Evolutionary conservation across 2,329 filamentous ascomycete species (phyloP), one percentile per base, ranked within the genome.

Genomic region (Coniochaeta sp.): DNA sequence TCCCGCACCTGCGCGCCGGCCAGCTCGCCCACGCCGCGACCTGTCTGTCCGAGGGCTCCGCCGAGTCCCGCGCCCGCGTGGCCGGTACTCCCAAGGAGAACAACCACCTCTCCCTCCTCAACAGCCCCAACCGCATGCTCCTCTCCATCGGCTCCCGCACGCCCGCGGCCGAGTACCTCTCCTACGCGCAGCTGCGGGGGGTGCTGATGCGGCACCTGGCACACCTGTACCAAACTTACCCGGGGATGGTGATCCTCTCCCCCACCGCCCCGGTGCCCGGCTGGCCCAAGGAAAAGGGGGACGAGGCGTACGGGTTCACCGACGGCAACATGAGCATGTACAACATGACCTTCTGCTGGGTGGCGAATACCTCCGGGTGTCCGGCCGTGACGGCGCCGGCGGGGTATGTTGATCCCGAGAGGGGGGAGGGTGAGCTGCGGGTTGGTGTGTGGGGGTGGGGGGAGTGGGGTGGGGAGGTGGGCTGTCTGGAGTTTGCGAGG

Each of bases 331-430:
- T 76, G 62, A 87, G 85, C 17, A 77, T 96, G n/a, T 79, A 83
- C 28, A 90, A 84, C 69, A 96, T 96, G 91, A 85, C 88, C 72
- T 96, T 91, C 73, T 86, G 90, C 17, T 96, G 89, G 83, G 74
- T 96, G 38, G 89, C 92, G 7, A 97, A 97, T 73, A 87, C 91
- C 66, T 85, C 81, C 0, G 93, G 93, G 0, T 87, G 87, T 56
- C 93, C 93, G 0, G 86, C 90, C 1, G 82, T 96, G 14, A 86
- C 79, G 54, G 86, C 85, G 38, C 91, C 93, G 0, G 86, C 90
- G 12, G 92, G 90, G 0, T 96, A 92, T 73, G 81, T 78, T 3
- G 76, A 84, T 28, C 78, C 82, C 0, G 73, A 75, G 6, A 76
- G 81, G 65, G 85, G 83, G 1, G 74, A 79, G 60, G 89, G 88